These are phyloP conservation scores for Vigna hirtella DNA, from an alignment of 306 rosid species.

Conservation along the genomic window DNA sequence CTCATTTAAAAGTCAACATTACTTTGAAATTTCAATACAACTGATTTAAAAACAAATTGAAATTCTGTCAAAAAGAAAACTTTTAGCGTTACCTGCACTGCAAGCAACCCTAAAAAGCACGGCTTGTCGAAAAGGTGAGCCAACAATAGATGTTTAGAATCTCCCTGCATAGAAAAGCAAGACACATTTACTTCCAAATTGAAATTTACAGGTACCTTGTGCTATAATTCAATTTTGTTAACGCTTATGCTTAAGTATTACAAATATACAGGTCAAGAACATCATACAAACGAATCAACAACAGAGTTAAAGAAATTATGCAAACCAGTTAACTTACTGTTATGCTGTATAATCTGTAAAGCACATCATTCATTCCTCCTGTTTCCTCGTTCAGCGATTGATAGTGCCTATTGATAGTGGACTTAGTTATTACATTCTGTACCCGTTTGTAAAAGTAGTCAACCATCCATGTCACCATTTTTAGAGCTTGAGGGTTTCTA, in stretches of 20 bases:
- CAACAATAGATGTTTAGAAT: constrained; percentile 72
- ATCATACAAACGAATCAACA: constrained; percentile 26
- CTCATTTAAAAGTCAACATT: too few relatives aligned
- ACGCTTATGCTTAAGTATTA: not conserved
- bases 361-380: constrained; percentile 99
- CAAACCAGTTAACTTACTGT: constrained; percentile 61
- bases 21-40: not conserved
- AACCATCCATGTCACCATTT: constrained; percentile 81
- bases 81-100: constrained; percentile 70
- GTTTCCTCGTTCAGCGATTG: constrained; percentile 77
- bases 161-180: constrained; percentile 55
- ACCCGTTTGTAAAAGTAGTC: constrained; percentile 89
- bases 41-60: not conserved
- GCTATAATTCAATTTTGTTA: not conserved
- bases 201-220: constrained; percentile 24
- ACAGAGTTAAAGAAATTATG: constrained; percentile 7
- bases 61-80: not conserved
- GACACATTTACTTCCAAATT: constrained; percentile 29
- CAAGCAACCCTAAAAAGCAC: constrained; percentile 86
- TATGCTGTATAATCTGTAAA: constrained; percentile 71
- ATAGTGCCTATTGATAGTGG: constrained; percentile 69
- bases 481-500: constrained; percentile 68
- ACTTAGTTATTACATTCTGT: constrained; percentile 64
- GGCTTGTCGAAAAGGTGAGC: constrained; percentile 97
- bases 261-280: not conserved